Evolutionary conservation across 2,329 filamentous ascomycete genomes (phyloP).

Genomic region (Xylaria arbuscula): DNA sequence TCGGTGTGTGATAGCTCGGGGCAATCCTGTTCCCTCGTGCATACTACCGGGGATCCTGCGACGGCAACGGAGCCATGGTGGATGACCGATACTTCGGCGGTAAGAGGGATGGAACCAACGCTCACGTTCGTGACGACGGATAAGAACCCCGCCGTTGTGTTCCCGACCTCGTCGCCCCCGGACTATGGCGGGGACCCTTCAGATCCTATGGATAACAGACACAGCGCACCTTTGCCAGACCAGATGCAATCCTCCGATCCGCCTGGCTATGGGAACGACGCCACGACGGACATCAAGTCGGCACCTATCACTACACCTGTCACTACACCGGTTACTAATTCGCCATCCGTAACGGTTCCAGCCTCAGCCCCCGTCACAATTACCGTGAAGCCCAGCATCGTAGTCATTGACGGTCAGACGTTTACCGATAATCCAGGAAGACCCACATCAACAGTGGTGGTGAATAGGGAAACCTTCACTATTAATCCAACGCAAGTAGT

Average conservation of each 20-base stretch:
- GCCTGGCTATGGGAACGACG: constrained; percentile 44
- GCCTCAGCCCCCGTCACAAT: constrained; percentile 54
- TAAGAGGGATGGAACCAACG: constrained; percentile 42
- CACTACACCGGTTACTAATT: constrained; percentile 35
- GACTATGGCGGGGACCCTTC: constrained; percentile 51
- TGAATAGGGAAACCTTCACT: constrained; percentile 58
- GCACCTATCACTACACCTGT: constrained; percentile 24
- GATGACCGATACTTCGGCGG: constrained; percentile 16
- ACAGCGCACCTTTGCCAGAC: constrained; percentile 34
- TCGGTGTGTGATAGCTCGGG: constrained; percentile 49
- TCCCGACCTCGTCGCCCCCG: constrained; percentile 54
- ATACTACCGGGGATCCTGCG: constrained; percentile 30
- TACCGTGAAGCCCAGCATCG: constrained; percentile 57
- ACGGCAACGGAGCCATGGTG: constrained; percentile 34
- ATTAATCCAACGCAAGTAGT: constrained; percentile 60
- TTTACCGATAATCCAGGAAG: constrained; percentile 54
- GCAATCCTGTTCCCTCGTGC: constrained; percentile 50
- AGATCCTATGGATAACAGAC: constrained; percentile 27
- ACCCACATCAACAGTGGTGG: constrained; percentile 55
- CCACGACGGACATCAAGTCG: constrained; percentile 35
- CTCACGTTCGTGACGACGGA: constrained; percentile 64
- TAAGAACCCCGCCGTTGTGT: constrained; percentile 65
- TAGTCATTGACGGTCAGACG: constrained; percentile 61
- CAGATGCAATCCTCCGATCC: constrained; percentile 26
- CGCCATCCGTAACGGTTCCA: neutral